phyloP scores from a whole-genome alignment of 495 filamentous ascomycete species.

The Hyaloscypha finlandica region DNA sequence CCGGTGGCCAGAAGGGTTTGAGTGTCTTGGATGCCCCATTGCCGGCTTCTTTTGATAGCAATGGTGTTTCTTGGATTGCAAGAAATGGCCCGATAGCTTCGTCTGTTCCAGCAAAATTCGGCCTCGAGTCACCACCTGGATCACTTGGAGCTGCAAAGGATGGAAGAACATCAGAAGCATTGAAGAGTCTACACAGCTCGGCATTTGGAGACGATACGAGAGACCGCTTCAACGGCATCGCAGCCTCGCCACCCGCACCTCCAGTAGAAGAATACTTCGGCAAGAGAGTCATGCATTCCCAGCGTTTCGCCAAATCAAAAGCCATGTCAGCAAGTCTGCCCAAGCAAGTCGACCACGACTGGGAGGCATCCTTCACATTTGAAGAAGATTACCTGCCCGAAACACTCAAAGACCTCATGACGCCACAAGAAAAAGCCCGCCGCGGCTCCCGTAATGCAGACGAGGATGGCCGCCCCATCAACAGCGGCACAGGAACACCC shows the following conservation, averaged over 20 bases:
- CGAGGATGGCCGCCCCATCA: constrained; percentile 55
- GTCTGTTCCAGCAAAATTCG: constrained; percentile 91
- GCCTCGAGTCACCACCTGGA: constrained; percentile 84
- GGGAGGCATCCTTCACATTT: constrained; percentile 84
- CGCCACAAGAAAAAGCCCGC: constrained; percentile 84
- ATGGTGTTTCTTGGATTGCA: constrained; percentile 89
- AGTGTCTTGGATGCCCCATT: constrained; percentile 93
- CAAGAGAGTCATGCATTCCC: constrained; percentile 81
- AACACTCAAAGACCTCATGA: constrained; percentile 86
- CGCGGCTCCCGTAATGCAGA: constrained; percentile 74
- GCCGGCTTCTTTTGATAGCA: constrained; percentile 94
- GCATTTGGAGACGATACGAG: constrained; percentile 74
- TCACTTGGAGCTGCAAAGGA: constrained; percentile 60
- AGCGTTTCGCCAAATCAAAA: constrained; percentile 70
- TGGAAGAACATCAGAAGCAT: constrained; percentile 66
- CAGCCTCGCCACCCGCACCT: constrained; percentile 64
- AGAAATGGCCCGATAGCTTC: constrained; percentile 89
- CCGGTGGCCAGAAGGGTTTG: constrained; percentile 62
- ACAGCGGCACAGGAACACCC: constrained; percentile 46
- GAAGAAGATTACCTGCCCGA: constrained; percentile 93
- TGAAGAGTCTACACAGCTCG: constrained; percentile 80
- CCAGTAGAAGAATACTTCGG: constrained; percentile 64
- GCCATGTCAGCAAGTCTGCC: constrained; percentile 82
- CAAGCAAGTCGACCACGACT: constrained; percentile 65
- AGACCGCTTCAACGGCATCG: constrained; percentile 50